Evolutionary conservation across 768 basidiomycete genomes (phyloP).

Genomic region (Serendipita sp.): DNA sequence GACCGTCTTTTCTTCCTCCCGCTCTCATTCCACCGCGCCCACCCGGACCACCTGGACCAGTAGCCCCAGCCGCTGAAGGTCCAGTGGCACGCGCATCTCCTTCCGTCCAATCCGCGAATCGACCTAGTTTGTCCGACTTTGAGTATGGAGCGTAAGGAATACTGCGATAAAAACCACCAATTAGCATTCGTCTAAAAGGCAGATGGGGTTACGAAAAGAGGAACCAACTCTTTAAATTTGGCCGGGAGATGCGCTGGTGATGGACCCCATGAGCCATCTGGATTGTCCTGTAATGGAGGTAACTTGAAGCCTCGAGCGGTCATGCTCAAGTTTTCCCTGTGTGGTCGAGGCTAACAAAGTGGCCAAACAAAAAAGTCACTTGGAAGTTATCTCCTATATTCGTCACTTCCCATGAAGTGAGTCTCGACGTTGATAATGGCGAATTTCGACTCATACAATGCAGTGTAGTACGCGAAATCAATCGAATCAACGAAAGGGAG

Average conservation of each 20-base stretch:
- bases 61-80: slow-evolving; percentile 20
- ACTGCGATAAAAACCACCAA: slow-evolving; percentile 14
- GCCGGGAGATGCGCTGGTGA: slow-evolving; percentile 71
- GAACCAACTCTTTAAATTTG: slow-evolving; percentile 69
- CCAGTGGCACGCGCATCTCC: slow-evolving; percentile 34
- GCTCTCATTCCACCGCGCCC: slow-evolving; percentile 27
- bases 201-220: not conserved
- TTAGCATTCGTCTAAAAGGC: not conserved
- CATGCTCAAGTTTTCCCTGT: slow-evolving; percentile 15
- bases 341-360: slow-evolving; percentile 7
- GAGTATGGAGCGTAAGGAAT: slow-evolving; percentile 98
- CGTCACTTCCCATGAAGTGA: slow-evolving; percentile 46
- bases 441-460: not conserved
- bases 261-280: slow-evolving; percentile 85
- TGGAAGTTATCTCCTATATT: not conserved
- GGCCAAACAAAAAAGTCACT: not conserved
- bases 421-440: slow-evolving; percentile 17
- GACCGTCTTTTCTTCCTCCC: slow-evolving; percentile 32
- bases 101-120: slow-evolving; percentile 97
- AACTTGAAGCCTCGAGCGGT: slow-evolving; percentile 59
- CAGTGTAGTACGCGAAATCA: slow-evolving; percentile 88
- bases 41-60: slow-evolving; percentile 27
- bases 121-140: slow-evolving; percentile 95
- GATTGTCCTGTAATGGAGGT: slow-evolving; percentile 79
- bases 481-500: slow-evolving; percentile 82